phyloP scores from a whole-genome alignment of 768 basidiomycete species.

The Pulveroboletus ravenelii region DNA sequence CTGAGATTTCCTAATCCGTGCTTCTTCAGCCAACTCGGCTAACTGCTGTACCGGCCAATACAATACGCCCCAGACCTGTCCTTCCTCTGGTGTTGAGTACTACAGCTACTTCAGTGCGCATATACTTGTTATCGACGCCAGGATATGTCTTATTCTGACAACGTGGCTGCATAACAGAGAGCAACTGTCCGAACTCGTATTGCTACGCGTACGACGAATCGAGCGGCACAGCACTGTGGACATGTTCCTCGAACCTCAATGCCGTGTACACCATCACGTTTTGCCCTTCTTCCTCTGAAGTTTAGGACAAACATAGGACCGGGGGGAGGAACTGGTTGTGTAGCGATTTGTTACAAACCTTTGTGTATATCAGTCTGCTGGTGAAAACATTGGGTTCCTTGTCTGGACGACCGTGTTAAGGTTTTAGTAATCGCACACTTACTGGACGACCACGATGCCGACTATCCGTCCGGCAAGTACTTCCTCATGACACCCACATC shows the following conservation, averaged over 20 bases:
- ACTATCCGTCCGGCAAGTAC: no score
- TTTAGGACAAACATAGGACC: not conserved
- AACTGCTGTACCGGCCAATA: slow-evolving; percentile 63
- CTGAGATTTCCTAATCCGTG: not conserved
- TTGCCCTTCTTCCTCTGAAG: slow-evolving; percentile 32
- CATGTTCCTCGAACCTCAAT: slow-evolving; percentile 32
- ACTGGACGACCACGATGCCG: no score
- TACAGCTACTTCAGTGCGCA: slow-evolving; percentile 45
- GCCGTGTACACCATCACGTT: slow-evolving; percentile 46
- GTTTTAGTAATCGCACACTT: no score
- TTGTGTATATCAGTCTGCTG: not conserved
- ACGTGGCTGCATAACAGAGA: slow-evolving; percentile 25
- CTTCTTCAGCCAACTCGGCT: slow-evolving; percentile 43
- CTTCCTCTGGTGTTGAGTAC: slow-evolving; percentile 38
- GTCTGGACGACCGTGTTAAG: not conserved
- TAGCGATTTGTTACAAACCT: not conserved
- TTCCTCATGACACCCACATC: no score
- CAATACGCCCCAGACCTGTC: slow-evolving; percentile 52
- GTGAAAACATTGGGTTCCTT: not conserved
- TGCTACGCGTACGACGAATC: slow-evolving; percentile 51
- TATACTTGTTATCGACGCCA: not conserved
- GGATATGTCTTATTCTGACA: not conserved
- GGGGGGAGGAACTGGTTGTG: not conserved
- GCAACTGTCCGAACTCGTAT: slow-evolving; percentile 43
- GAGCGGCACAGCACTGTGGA: slow-evolving; percentile 42